phyloP scores from a whole-genome alignment of 2,329 filamentous ascomycete species.

The Pseudogymnoascus sp. region DNA sequence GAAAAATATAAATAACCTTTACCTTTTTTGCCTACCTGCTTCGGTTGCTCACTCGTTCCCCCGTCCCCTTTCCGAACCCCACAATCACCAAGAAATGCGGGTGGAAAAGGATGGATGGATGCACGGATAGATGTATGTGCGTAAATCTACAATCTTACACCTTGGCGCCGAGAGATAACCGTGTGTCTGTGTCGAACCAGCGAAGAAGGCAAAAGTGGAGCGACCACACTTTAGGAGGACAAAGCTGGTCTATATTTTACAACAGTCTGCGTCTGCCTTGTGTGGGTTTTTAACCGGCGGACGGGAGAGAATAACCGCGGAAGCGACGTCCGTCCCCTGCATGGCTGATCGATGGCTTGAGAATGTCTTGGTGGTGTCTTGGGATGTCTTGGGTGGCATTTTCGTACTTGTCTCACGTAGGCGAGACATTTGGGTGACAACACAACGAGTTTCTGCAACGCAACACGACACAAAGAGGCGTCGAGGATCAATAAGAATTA shows the following conservation, averaged over 20 bases:
- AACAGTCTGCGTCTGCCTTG: not conserved
- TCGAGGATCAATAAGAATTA: not conserved
- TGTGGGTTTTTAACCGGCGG: not conserved
- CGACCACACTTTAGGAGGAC: too few relatives aligned
- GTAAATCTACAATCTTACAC: not conserved
- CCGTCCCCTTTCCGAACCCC: too few relatives aligned
- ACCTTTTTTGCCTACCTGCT: not conserved
- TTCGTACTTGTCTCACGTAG: not conserved
- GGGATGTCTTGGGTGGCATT: not conserved
- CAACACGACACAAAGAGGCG: not conserved
- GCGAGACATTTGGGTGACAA: not conserved
- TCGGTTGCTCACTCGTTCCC: not conserved
- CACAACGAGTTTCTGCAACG: not conserved
- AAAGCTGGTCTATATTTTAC: too few relatives aligned
- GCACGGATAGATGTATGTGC: too few relatives aligned
- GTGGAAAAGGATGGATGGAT: not conserved
- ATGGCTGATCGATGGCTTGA: not conserved
- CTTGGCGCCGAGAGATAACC: not conserved
- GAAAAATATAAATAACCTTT: not conserved
- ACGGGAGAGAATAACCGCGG: not conserved
- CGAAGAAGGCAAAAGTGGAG: too few relatives aligned
- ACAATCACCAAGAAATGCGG: too few relatives aligned
- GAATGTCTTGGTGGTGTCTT: not conserved
- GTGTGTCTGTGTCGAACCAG: too few relatives aligned
- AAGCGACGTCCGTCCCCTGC: not conserved